Evolutionary conservation across 768 basidiomycete genomes (phyloP).

Genomic region (Lactarius evosmus): DNA sequence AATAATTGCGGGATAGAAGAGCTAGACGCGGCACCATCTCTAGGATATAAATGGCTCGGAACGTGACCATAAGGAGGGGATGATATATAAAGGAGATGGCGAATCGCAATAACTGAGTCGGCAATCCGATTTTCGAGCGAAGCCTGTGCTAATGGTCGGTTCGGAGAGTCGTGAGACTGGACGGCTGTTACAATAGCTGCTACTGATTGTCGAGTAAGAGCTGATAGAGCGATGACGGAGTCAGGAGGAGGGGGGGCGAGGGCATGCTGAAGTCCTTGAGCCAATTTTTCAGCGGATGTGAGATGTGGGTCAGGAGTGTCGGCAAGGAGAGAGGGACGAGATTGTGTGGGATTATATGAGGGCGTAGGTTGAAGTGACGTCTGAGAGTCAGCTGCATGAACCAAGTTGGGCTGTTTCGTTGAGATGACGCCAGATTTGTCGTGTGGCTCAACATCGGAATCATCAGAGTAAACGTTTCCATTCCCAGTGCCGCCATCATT

Average conservation of each 20-base stretch:
- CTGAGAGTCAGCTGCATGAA: conserved; percentile 10
- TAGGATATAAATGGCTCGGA: conserved; percentile 36
- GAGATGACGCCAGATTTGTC: conserved; percentile 33
- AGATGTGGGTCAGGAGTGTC: conserved; percentile 40
- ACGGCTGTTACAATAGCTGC: conserved; percentile 60
- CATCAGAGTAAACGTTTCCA: conserved; percentile 73
- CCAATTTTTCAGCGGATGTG: conserved; percentile 65
- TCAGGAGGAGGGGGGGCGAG: conserved; percentile 58
- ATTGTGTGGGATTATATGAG: conserved; percentile 3
- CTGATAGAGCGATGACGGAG: conserved; percentile 57
- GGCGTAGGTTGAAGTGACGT: neutral
- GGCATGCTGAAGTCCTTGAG: conserved; percentile 59
- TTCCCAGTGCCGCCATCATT: conserved; percentile 40
- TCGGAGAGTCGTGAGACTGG: conserved; percentile 43
- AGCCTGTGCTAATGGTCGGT: conserved; percentile 52
- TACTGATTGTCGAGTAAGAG: conserved; percentile 56
- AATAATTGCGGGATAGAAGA: conserved; percentile 43
- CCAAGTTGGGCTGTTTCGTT: conserved; percentile 9
- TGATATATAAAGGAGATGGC: conserved; percentile 70
- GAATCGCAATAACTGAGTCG: conserved; percentile 64
- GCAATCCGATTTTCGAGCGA: conserved; percentile 62
- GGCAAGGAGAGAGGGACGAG: neutral
- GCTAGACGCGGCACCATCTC: conserved; percentile 8
- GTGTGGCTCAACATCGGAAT: conserved; percentile 64
- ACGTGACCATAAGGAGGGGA: conserved; percentile 60